Evolutionary conservation across 2,329 filamentous ascomycete species (phyloP), one percentile per base, ranked within the genome.

Genomic region (Paramyrothecium sp.): DNA sequence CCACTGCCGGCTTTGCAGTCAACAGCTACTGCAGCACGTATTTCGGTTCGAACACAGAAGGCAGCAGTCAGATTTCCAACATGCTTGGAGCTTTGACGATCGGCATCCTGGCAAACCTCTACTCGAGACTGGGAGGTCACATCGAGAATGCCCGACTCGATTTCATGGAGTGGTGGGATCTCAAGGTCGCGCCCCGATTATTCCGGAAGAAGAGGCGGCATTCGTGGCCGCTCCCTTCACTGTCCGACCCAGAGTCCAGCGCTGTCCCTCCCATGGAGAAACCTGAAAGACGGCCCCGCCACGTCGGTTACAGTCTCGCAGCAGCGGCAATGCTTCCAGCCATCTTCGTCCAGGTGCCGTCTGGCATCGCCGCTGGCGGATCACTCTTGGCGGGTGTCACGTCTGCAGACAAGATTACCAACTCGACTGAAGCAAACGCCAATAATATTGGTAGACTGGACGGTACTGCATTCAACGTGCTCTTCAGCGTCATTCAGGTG

Each of bases 261-360:
- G 65, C 69, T 1, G 62, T 38, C 1, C 61, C 65, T 0, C 33
- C 64, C 22, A 57, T 61, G 3, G 60, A 59, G 13, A 63, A 67
- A 52, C 58, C 65, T 19, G 63, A 61, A 53, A 50, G 68, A 58
- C 66, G 72, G 60, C 66, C 73, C n/a, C 71, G 79, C 7, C 73
- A 78, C 7, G 75, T 86, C 7, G 86, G 89, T 13, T 92, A 93
- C 69, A 90, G 89, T 2, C 83, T 96, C 2, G 92, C 92, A 0
- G 92, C 92, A 0, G 91, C 91, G 0, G 89, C 90, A 2, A 91
- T 97, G 80, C 76, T 97, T 11, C 92, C 92, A 0, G 92, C 89
- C 5, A 96, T 97, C 61, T 96, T 96, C 61, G 83, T 88, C 2
- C 85, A 87, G 61, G 85, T 88, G 23, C 85, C 85, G 0, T 84